Evolutionary conservation across 2,329 filamentous ascomycete genomes (phyloP), one percentile per base, ranked within the genome.

Genomic region (Talaromyces verruculosus): DNA sequence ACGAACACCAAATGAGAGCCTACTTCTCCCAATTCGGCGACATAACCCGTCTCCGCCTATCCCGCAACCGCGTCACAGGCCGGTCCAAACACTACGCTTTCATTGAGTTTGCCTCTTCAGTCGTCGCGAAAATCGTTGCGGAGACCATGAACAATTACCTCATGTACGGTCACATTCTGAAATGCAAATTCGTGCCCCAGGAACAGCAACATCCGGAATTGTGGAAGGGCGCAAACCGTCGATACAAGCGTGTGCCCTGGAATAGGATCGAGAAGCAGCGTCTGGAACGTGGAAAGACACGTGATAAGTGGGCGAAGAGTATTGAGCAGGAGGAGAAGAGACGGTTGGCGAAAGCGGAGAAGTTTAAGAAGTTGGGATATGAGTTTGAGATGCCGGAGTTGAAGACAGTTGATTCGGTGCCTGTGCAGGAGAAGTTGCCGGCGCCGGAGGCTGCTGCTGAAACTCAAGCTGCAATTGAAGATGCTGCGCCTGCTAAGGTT

Each of bases 121-220:
- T 92, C 65, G 91, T 93, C n/a, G 94, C 95, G 45, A 90, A 92
- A 73, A 93, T 98, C 71, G 94, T 96, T 35, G 90, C 92, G 60
- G 91, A 93, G 81, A 97, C 95, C 25, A 99, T 99, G 95, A 88
- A 97, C 84, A 96, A 93, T 81, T 99, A 99, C 80, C 87, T 98
- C 45, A 85, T 99, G 75, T 98, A 97, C 77, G 92, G 92, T 5
- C 94, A 97, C 77, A 91, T 98, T 68, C 84, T 99, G 71, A 94
- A 96, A 79, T 94, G 93, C 79, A 91, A 92, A 76, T 82, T 88
- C 28, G 86, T 97, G 3, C 87, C 91, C 3, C 82, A 87, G 65
- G 91, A 91, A 67, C 88, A 93, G 75, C 83, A 97, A 51, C 92
- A 96, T 76, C 85, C 88, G 28, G 85, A 92, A 68, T 82, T 97